A percentile compares a stretch with the other conserved stretches of the same genome.
These are phyloP conservation scores for Endothia cerciana DNA, from an alignment of 2,329 filamentous ascomycete species.

Conservation along the genomic window DNA sequence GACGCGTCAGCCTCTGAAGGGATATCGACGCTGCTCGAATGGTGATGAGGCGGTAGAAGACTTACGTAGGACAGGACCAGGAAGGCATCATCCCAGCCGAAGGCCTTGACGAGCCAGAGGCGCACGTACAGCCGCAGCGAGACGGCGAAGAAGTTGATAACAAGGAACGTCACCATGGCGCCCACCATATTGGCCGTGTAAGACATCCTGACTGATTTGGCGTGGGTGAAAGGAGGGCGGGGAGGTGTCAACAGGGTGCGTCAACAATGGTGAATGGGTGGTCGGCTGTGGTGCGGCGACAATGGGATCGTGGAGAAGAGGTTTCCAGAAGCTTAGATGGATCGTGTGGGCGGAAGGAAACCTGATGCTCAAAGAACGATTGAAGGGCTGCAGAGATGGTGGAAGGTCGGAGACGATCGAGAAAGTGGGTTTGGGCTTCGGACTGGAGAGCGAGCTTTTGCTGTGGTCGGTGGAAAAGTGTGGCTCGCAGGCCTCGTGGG, in stretches of 20 bases:
- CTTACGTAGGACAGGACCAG: slow-evolving; percentile 37
- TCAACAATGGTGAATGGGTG: too few relatives aligned
- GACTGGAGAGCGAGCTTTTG: background rate
- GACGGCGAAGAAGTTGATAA: slow-evolving; percentile 35
- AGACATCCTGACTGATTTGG: slow-evolving; percentile 12
- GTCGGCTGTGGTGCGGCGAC: too few relatives aligned
- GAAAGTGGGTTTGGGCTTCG: background rate
- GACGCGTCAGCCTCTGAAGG: background rate
- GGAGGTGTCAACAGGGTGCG: background rate
- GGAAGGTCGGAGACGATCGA: background rate
- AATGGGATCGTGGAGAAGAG: too few relatives aligned
- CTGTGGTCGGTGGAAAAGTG: background rate
- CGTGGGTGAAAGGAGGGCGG: background rate
- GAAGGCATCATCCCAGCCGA: slow-evolving; percentile 38
- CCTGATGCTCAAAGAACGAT: background rate
- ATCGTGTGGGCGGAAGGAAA: too few relatives aligned
- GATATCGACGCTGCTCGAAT: too few relatives aligned
- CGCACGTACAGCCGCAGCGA: slow-evolving; percentile 37
- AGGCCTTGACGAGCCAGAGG: slow-evolving; percentile 35
- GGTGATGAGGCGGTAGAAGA: background rate
- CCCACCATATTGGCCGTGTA: slow-evolving; percentile 25
- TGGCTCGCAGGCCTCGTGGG: background rate
- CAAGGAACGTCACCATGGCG: slow-evolving; percentile 35
- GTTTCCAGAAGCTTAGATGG: too few relatives aligned
- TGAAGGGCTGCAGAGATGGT: background rate